phyloP scores from a whole-genome alignment of 768 basidiomycete genomes.

The Podaxis sp. region DNA sequence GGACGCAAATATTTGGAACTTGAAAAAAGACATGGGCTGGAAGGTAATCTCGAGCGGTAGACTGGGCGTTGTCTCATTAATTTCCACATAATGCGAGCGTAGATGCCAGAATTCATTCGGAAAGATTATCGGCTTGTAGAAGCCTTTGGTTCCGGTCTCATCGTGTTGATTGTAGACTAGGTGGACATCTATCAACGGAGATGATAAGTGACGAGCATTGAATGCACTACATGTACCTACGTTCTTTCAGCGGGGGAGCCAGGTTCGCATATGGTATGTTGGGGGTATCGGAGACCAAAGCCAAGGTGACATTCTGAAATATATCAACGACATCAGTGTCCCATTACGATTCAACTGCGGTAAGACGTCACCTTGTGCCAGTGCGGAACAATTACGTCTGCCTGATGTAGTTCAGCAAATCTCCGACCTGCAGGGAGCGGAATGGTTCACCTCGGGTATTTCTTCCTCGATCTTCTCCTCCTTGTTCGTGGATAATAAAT shows the following conservation, averaged over 20 bases:
- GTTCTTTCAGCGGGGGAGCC: constrained; percentile 55
- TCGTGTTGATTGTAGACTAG: constrained; percentile 59
- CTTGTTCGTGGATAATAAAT: constrained; percentile 50
- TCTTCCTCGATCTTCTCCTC: constrained; percentile 37
- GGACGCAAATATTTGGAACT: constrained; percentile 82
- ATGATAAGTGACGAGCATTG: neutral
- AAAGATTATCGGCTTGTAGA: constrained; percentile 86
- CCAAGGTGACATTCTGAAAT: constrained; percentile 81
- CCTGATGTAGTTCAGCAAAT: constrained; percentile 21
- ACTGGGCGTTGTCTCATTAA: constrained; percentile 77
- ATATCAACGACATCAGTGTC: neutral
- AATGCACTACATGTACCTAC: constrained; percentile 37
- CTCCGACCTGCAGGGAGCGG: neutral
- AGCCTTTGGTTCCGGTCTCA: constrained; percentile 57
- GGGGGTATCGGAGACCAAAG: constrained; percentile 70
- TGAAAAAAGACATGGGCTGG: constrained; percentile 80
- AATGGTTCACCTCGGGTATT: constrained; percentile 43
- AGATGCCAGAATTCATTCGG: constrained; percentile 96
- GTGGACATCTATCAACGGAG: constrained; percentile 48
- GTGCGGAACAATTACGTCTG: constrained; percentile 69
- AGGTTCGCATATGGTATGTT: constrained; percentile 49
- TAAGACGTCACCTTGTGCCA: constrained; percentile 64
- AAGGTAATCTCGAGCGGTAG: constrained; percentile 81
- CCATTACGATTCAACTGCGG: neutral
- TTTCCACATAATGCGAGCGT: constrained; percentile 73